phyloP scores from a whole-genome alignment of 2,329 filamentous ascomycete species.

The Lasiodiplodia hormozganensis region DNA sequence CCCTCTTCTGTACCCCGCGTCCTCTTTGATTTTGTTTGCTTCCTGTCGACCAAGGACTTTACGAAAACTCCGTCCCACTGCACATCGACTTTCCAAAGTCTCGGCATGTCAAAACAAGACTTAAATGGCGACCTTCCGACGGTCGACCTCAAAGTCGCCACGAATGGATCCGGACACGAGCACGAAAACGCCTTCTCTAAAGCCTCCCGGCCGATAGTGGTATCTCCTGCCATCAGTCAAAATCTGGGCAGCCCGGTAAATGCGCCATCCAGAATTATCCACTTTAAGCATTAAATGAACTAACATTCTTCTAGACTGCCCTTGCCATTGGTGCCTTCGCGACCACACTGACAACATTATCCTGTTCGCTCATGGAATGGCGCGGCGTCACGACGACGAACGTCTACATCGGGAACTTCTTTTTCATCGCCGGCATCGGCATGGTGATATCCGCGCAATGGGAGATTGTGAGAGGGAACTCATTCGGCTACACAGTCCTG shows the following conservation, averaged over 20 bases:
- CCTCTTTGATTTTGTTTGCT: not conserved
- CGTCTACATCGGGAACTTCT: slow-evolving; percentile 63
- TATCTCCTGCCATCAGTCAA: slow-evolving; percentile 41
- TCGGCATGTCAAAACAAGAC: slow-evolving; percentile 6
- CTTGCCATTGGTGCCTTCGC: slow-evolving; percentile 61
- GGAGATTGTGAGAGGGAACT: slow-evolving; percentile 61
- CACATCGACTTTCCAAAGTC: not conserved
- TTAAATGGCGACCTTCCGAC: slow-evolving; percentile 9
- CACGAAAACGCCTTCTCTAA: slow-evolving; percentile 37
- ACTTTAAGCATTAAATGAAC: not conserved
- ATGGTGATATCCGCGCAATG: slow-evolving; percentile 63
- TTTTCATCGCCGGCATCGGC: slow-evolving; percentile 59
- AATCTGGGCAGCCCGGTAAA: slow-evolving; percentile 21
- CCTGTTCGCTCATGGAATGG: slow-evolving; percentile 63
- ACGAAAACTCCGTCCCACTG: not conserved
- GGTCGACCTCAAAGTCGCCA: slow-evolving; percentile 9
- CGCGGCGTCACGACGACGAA: slow-evolving; percentile 59
- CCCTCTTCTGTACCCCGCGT: not conserved
- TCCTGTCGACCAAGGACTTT: no score
- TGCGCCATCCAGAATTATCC: not conserved
- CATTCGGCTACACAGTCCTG: slow-evolving; percentile 61
- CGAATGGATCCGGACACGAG: not conserved
- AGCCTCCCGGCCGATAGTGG: slow-evolving; percentile 43
- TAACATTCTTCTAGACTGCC: slow-evolving; percentile 47
- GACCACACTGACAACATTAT: slow-evolving; percentile 62